These are phyloP conservation scores for Aphanocladium album DNA, from an alignment of 2,329 filamentous ascomycete species.

Conservation along the genomic window DNA sequence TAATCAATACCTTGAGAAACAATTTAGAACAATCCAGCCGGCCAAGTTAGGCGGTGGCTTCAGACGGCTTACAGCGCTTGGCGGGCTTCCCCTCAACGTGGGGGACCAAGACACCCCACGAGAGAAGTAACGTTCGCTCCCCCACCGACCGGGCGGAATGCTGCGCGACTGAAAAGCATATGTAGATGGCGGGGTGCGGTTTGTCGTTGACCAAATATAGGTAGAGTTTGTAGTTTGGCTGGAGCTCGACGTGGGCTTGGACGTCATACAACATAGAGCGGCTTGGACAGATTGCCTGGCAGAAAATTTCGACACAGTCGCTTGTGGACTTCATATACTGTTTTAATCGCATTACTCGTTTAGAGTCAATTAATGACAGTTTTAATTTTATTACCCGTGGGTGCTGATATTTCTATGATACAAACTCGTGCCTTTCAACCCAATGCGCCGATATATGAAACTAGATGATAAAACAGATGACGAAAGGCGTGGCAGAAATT, in stretches of 20 bases:
- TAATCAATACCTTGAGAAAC: too few species aligned
- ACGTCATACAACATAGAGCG: too few species aligned
- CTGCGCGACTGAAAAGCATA: not conserved
- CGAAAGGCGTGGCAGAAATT: not conserved
- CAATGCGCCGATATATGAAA: conserved; percentile 8
- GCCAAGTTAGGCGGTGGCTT: not conserved
- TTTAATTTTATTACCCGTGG: not conserved
- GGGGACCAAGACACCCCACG: conserved; percentile 3
- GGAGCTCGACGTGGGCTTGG: not conserved
- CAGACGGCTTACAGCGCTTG: not conserved
- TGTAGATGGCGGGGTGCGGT: not conserved
- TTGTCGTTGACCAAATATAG: not conserved
- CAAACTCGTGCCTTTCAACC: not conserved
- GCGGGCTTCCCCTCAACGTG: conserved; percentile 5
- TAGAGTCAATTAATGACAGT: too few species aligned
- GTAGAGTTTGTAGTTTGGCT: not conserved
- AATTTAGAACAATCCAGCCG: not conserved
- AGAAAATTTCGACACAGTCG: too few species aligned
- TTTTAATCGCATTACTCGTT: too few species aligned
- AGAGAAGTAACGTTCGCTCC: conserved; percentile 8
- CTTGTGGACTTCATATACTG: too few species aligned
- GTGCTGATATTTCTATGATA: not conserved
- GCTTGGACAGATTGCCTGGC: too few species aligned
- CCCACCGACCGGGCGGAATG: not conserved
- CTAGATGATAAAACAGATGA: not conserved